Base-by-base conservation (phyloP, 2,329 filamentous ascomycete genomes). In the Pseudopyricularia javanii region DNA sequence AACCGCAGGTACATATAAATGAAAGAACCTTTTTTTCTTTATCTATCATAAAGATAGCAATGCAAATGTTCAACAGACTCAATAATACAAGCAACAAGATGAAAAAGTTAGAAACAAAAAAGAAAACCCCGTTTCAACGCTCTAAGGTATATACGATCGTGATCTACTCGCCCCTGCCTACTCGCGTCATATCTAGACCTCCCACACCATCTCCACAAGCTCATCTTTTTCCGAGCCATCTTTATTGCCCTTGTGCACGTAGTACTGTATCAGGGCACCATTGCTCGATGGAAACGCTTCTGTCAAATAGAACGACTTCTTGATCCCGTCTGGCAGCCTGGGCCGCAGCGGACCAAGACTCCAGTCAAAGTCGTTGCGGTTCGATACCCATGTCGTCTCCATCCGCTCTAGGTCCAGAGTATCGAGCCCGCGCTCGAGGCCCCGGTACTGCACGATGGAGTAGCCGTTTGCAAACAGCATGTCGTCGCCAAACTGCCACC, bases 391-490 rank as follows among this genome's bases (percentile, higher is more conserved):
- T 0, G 79, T 82, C 49, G 70, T 69, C 62, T 83, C 79, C 57
- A 74, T 70, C 48, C 70, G 69, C 33, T 68, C 63, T 12, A 76
- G 60, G 24, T 75, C 71, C 1, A 74, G 54, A 3, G 61, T 58
- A 6, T 67, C 64, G 6, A 73, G 61, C 6, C 40, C 40, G 37
- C 68, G 15, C 11, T 32, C 28, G 11, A 50, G 6, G 12, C 17
- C 30, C 68, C 56, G 54, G 56, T 82, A 82, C 47, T 69, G 65
- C 30, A 72, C 69, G 48, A 83, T 70, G 20, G 76, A 81, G 59
- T 75, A 83, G 1, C 80, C 80, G 60, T 83, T 83, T 28, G 75
- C 71, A 11, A 83, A 64, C n/a, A 82, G 59, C 0, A 68, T 71
- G 52, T 76, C 69, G n/a, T 61, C 34, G 34, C 63, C 68, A 52